phyloP scores from a whole-genome alignment of 768 basidiomycete species.

The Lentinula edodes region DNA sequence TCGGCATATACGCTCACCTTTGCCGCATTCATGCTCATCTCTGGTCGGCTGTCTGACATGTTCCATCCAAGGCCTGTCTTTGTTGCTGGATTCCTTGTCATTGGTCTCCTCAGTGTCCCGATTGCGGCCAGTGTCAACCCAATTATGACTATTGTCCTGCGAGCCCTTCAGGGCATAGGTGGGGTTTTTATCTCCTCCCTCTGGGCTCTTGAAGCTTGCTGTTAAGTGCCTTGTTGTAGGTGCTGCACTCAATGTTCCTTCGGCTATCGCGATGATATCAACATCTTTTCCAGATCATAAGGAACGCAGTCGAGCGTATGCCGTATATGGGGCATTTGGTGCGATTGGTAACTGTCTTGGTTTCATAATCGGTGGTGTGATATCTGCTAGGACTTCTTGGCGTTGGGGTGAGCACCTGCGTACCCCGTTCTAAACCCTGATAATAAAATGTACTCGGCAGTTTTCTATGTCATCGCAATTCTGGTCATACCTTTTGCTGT shows the following conservation, averaged over 20 bases:
- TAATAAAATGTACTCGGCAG: background rate
- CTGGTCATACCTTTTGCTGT: conserved; percentile 17
- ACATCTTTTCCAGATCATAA: conserved; percentile 13
- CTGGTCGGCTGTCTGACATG: conserved; percentile 10
- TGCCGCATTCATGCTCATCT: conserved; percentile 11
- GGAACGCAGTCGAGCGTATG: conserved; percentile 39
- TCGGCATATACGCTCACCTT: conserved; percentile 19
- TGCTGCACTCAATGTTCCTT: conserved; percentile 9
- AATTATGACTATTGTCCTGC: background rate
- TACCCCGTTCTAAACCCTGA: background rate
- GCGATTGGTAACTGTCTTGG: conserved; percentile 38
- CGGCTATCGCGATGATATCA: conserved; percentile 5
- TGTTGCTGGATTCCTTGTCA: conserved; percentile 4
- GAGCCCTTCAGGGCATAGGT: conserved; percentile 7
- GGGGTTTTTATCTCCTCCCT: background rate
- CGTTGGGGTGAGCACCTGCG: conserved; percentile 25
- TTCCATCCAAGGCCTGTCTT: conserved; percentile 10
- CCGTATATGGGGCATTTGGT: conserved; percentile 38
- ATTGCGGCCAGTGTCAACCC: background rate
- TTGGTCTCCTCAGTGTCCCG: conserved; percentile 1
- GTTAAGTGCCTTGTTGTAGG: conserved; percentile 13
- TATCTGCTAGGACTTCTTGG: conserved; percentile 32
- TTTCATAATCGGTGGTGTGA: conserved; percentile 34
- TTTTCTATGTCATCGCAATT: conserved; percentile 40
- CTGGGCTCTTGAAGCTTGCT: too few relatives aligned